These are phyloP conservation scores for Prunus salicina DNA, from an alignment of 306 rosid species.

Conservation along the genomic window DNA sequence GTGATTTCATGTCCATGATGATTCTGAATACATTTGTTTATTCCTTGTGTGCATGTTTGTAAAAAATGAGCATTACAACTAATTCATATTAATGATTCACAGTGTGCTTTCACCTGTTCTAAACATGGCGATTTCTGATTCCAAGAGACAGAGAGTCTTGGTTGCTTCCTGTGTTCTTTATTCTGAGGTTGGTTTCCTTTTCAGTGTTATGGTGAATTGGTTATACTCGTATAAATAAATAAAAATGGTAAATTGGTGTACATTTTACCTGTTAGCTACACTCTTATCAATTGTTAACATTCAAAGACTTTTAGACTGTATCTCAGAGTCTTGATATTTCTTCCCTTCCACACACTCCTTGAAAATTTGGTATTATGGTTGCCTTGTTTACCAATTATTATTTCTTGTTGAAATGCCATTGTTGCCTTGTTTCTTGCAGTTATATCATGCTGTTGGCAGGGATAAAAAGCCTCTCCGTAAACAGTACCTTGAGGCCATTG, in stretches of 20 bases:
- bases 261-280: not conserved
- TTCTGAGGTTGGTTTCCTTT: conserved; percentile 71
- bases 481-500: conserved; percentile 79
- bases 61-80: conserved; percentile 3
- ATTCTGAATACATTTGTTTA: not conserved
- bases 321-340: not conserved
- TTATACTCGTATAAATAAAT: not conserved
- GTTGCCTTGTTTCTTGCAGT: conserved; percentile 47
- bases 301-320: not conserved
- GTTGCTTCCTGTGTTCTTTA: conserved; percentile 90
- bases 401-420: not conserved
- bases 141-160: conserved; percentile 94
- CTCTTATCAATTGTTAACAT: not conserved
- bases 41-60: conserved; percentile 24
- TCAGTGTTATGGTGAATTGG: not conserved
- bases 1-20: conserved; percentile 32
- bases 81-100: conserved; percentile 30
- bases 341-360: conserved; percentile 9
- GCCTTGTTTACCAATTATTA: conserved; percentile 15
- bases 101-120: conserved; percentile 98
- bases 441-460: conserved; percentile 78
- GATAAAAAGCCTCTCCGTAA: conserved; percentile 83
- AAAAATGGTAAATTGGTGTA: too few relatives aligned
- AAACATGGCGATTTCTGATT: conserved; percentile 91
- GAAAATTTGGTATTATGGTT: not conserved